Evolutionary conservation across 202 grass and related monocot genomes (phyloP), one percentile per base, ranked within the genome.

Genomic region (Elaeis oleifera): DNA sequence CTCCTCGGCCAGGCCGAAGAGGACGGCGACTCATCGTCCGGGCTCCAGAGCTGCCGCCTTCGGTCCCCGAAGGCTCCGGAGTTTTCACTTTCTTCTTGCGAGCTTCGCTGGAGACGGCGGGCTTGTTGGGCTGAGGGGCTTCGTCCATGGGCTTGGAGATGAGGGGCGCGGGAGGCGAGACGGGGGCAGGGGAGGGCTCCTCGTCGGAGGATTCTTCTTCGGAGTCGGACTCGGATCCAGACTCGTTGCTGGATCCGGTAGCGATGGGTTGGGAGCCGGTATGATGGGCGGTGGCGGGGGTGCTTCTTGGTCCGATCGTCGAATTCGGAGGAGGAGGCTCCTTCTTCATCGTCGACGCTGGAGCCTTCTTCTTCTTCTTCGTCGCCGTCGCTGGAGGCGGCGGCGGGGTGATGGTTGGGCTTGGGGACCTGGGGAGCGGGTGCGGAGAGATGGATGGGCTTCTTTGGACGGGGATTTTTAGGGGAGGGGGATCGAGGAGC

Each of bases 131-230:
- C 22, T 27, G 22, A 18, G 0, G 49, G 44, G 24, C 67, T 49
- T 21, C 16, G 5, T 78, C 79, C 87, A 86, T 90, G 53, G 87
- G 79, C 26, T 70, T 70, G 49, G 87, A 83, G 70, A 64, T 83
- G 36, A 80, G 82, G 67, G 48, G 57, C 56, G 72, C 54, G 76
- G 59, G 58, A 72, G 21, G 49, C 58, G 15, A 71, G 84, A 3
- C 27, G 59, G 17, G 20, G 58, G 23, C 56, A 0, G 13, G 31
- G 57, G 25, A 16, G 18, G 24, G 9, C 1, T 32, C 29, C 29
- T 6, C 5, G 29, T 32, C 29, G 29, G 29, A 32, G 29, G 29
- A 32, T 6, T 74, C 54, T 0, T 69, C 52, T 21, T 54, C 29
- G 53, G 16, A 71, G 9, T 32, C 18, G 6, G 60, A 17, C 6